Conservation (phyloP, 768 basidiomycete genomes). For the Calocybe cyanea region DNA sequence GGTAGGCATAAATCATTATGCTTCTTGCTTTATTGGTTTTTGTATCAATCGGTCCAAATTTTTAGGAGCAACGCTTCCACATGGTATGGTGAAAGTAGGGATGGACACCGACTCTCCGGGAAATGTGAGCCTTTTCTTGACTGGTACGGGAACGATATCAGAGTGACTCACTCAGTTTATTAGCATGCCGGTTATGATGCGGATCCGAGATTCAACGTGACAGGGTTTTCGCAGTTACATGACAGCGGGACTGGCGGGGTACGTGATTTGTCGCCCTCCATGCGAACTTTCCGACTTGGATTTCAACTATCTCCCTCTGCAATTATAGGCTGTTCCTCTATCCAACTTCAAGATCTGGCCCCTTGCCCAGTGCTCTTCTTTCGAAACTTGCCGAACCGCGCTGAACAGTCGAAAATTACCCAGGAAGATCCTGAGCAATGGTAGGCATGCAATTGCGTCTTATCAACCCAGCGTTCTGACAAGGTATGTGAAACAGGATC, state of each 20-base stretch:
- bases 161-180: not conserved
- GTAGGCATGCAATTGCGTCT: slow-evolving; percentile 24
- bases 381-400: slow-evolving; percentile 50
- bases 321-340: slow-evolving; percentile 41
- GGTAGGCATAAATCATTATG: slow-evolving; percentile 29
- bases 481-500: slow-evolving; percentile 30
- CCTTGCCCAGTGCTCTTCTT: slow-evolving; percentile 44
- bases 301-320: not conserved
- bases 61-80: slow-evolving; percentile 58
- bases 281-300: not conserved
- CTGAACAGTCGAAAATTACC: slow-evolving; percentile 41
- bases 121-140: slow-evolving; percentile 34
- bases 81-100: slow-evolving; percentile 68
- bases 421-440: slow-evolving; percentile 46
- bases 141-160: not conserved
- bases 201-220: slow-evolving; percentile 38
- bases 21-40: not conserved
- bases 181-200: slow-evolving; percentile 50
- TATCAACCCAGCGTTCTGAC: not conserved
- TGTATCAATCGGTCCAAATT: not conserved
- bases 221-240: slow-evolving; percentile 62
- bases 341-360: slow-evolving; percentile 65
- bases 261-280: slow-evolving; percentile 13
- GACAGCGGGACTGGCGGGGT: slow-evolving; percentile 63
- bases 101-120: slow-evolving; percentile 66